Evolutionary conservation across 2,329 filamentous ascomycete species (phyloP), one percentile per base, ranked within the genome.

Genomic region (Pseudogymnoascus sp.): DNA sequence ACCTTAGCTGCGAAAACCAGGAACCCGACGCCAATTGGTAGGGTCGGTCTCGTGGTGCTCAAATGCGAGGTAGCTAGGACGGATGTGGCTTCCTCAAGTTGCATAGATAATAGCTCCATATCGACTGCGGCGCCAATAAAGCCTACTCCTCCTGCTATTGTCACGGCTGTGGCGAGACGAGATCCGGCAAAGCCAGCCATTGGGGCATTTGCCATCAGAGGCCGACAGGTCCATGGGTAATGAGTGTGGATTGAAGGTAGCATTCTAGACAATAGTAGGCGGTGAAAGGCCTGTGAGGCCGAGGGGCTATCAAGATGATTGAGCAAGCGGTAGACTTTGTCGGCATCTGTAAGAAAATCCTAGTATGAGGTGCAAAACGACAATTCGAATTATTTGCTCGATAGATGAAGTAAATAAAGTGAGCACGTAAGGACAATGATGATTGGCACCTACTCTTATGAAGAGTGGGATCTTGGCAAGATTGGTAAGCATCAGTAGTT

Each of bases 121-220:
- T 65, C 12, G 67, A 78, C n/a, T 72, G 75, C 70, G 0, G 76
- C 76, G 1, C 76, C 79, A 53, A 81, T 75, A 67, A 81, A 81
- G 7, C 79, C 83, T 1, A 83, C 64, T 3, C 81, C 81, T 5
- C 81, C 80, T 34, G 83, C 82, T 68, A 75, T 75, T 1, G 83
- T 86, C 12, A 90, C 81, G 46, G 84, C 81, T 28, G 85, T 76
- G 2, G 87, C 85, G 2, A 91, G 79, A 0, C 75, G 67, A 71
- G 79, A 65, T 72, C 81, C 70, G 73, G 79, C 68, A 80, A 90
- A 84, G 37, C 85, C 78, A 46, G 86, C 82, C 89, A 91, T 91
- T 0, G 89, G 89, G 1, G 87, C 88, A 37, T 79, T 78, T 53
- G 81, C 77, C 28, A 91, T 79, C 16, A 89, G 73, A 5, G 86